Base-by-base conservation (phyloP, 371 early-diverging fungal genomes). In the Rhizopus sp. region DNA sequence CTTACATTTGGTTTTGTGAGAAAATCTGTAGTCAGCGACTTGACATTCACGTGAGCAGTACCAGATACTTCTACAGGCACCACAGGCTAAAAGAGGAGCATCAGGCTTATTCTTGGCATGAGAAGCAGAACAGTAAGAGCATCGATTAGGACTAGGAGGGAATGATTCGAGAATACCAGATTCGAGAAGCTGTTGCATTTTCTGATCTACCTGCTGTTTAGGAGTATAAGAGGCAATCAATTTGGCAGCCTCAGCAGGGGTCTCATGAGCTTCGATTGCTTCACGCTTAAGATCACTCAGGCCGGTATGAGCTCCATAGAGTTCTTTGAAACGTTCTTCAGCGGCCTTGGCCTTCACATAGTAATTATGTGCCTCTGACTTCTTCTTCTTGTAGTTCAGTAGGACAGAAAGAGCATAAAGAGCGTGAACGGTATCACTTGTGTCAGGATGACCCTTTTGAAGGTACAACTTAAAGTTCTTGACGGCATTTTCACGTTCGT, bases 11-110 rank as follows among this genome's bases (percentile, higher is more conserved):
- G 64, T 54, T 62, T 85, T 85, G 59, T 85, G 85, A 49, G 54
- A 58, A 41, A 55, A 29, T 67, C 78, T 82, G 59, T 77, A 85
- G 63, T 85, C 81, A 15, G 63, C 55, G 16, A 78, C 79, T 68
- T 85, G 86, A 67, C 86, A 85, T 7, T 83, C 83, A 57, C 81
- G 75, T 55, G 78, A 78, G 66, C 86, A 85, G 59, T 85, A 85
- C 68, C 83, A 83, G 38, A 83, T 82, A 60, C 77, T 75, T 69
- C 68, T 75, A 69, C 86, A 85, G 50, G 76, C 83, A 68, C 77
- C 78, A 61, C 86, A 85, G 68, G 78, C 77, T 53, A 83, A 66
- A 50, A 85, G 63, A 10, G 84, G 70, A 59, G 79, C 63, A 32
- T 73, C 78, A 40, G 79, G 72, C 30, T 77, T 69, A 59, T 81